Evolutionary conservation across 2,329 filamentous ascomycete genomes (phyloP), one percentile per base, ranked within the genome.

Genomic region (Lecanicillium sp.): DNA sequence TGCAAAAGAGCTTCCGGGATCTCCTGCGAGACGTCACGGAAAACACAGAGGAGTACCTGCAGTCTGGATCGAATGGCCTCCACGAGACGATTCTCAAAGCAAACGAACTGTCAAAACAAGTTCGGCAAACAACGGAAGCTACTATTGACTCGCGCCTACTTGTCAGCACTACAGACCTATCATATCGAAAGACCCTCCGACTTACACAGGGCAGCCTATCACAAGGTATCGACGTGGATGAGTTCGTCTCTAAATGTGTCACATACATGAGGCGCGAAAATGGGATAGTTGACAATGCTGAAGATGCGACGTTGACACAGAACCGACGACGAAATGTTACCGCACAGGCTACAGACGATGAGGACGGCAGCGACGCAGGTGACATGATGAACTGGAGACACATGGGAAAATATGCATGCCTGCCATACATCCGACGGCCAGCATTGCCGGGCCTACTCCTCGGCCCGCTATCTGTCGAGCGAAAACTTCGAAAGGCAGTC

Each of bases 181-280:
- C 84, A 0, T 81, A 83, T 51, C 85, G 85, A 49, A 88, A 87
- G 55, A 82, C 86, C 0, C 70, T 82, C 31, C 78, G 81, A 37
- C 70, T 94, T 18, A 78, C 83, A 2, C 70, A 86, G 20, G 88
- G 88, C 6, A 82, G 83, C 50, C 65, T 73, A 2, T 76, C 78
- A 3, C 78, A 83, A 36, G 86, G 88, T 7, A 65, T 98, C 16
- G 89, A 96, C 52, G 71, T 94, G 0, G 89, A 96, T 44, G 85
- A 95, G 51, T 94, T 96, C 52, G 78, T 96, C 12, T 84, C 85
- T 1, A 94, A 94, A 59, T 90, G 84, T 57, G 87, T 94, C 43
- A 76, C 75, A 4, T 96, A 85, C 56, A 95, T 96, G 87, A 78
- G 77, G 16, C 71, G 75, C 27, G 83, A 78, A 4, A 66, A 72